A percentile compares a stretch with the other conserved stretches of the same genome.
Conservation (phyloP, 1,284 basidiomycete genomes). For the Irpex sp. region DNA sequence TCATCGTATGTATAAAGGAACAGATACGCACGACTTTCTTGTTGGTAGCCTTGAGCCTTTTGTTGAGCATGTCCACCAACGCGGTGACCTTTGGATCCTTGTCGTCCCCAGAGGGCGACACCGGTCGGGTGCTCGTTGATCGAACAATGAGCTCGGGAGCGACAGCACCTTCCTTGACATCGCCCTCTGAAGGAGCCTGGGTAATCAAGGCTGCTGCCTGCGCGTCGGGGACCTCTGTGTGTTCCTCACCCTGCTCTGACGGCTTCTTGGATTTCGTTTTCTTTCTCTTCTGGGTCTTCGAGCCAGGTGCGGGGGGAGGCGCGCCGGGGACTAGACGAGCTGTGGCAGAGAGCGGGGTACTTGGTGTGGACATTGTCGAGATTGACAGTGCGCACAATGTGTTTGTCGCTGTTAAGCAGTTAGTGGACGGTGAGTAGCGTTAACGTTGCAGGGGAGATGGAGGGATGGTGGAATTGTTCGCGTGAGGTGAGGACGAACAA, state of each 20-base stretch:
- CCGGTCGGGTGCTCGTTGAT: slow-evolving; percentile 32
- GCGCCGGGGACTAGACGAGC: slow-evolving; percentile 71
- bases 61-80: slow-evolving; percentile 73
- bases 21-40: slow-evolving; percentile 77
- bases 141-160: slow-evolving; percentile 45
- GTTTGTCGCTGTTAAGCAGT: not conserved
- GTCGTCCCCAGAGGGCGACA: slow-evolving; percentile 39
- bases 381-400: not conserved
- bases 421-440: not conserved
- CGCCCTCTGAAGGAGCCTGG: slow-evolving; percentile 43
- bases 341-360: slow-evolving; percentile 32
- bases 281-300: slow-evolving; percentile 70
- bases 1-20: not conserved
- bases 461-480: not conserved
- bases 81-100: slow-evolving; percentile 53
- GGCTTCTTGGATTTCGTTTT: slow-evolving; percentile 42
- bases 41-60: slow-evolving; percentile 68
- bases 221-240: slow-evolving; percentile 38
- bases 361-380: slow-evolving; percentile 36
- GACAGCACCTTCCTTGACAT: slow-evolving; percentile 45
- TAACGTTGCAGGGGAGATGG: not conserved
- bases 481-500: slow-evolving; percentile 1
- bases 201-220: slow-evolving; percentile 47
- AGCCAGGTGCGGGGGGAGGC: slow-evolving; percentile 50
- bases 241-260: slow-evolving; percentile 17